These are phyloP conservation scores for Globisporangium splendens DNA, from an alignment of 352 stramenopile genomes.

Conservation along the genomic window DNA sequence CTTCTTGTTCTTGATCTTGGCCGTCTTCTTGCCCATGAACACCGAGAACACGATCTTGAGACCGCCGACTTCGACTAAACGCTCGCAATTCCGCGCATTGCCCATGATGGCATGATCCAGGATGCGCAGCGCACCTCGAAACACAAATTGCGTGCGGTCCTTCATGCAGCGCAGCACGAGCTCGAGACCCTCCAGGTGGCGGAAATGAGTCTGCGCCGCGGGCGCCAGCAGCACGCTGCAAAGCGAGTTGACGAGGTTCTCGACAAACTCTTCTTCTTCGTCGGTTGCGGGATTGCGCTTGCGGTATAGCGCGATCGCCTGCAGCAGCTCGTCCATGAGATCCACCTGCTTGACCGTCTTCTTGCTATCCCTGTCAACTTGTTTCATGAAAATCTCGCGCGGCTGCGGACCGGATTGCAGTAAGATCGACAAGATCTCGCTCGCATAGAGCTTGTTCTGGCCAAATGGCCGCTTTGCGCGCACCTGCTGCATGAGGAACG, in stretches of 20 bases:
- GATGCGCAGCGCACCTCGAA: constrained; percentile 44
- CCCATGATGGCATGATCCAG: constrained; percentile 61
- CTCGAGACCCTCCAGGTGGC: constrained; percentile 87
- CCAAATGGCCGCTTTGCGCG: constrained; percentile 30
- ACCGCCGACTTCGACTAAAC: constrained; percentile 60
- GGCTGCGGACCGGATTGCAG: constrained; percentile 51
- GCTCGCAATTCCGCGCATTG: constrained; percentile 63
- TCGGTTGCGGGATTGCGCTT: constrained; percentile 75
- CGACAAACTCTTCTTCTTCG: constrained; percentile 90
- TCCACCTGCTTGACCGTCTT: constrained; percentile 28
- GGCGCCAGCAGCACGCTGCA: constrained; percentile 69
- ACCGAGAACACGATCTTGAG: constrained; percentile 63
- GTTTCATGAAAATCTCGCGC: constrained; percentile 41
- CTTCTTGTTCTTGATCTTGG: constrained; percentile 21
- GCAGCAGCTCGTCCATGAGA: constrained; percentile 90
- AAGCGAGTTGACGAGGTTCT: constrained; percentile 91
- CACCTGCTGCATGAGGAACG: constrained; percentile 56
- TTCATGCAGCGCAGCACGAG: constrained; percentile 91
- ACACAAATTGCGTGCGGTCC: constrained; percentile 76
- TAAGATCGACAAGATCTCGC: constrained; percentile 85
- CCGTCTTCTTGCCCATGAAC: constrained; percentile 68
- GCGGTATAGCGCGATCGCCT: constrained; percentile 84
- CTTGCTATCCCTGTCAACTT: constrained; percentile 8
- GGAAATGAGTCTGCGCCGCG: constrained; percentile 50
- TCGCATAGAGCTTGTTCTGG: constrained; percentile 82